Percentiles rank a stretch among this genome's conserved stretches.
These are phyloP conservation scores for Sarocladium oryzae DNA, from an alignment of 2,329 filamentous ascomycete species.

Conservation along the genomic window DNA sequence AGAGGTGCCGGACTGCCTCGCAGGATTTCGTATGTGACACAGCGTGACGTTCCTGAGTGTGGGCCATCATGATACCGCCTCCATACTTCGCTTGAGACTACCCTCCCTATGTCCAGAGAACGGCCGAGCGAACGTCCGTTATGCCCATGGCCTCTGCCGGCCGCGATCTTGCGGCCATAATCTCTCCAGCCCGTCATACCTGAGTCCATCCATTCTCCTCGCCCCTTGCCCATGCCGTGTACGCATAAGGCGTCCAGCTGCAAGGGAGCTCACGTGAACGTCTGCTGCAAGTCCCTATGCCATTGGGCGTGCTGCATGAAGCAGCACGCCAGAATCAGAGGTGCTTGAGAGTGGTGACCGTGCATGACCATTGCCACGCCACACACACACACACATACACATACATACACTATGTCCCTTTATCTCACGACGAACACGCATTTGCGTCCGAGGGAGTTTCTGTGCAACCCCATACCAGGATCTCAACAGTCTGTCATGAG, in stretches of 20 bases:
- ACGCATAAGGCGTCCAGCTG: too few relatives aligned
- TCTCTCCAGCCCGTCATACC: not conserved
- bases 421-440: too few relatives aligned
- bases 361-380: not conserved
- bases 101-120: not conserved
- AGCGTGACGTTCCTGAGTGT: not conserved
- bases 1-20: not conserved
- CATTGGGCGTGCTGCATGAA: not conserved
- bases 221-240: not conserved
- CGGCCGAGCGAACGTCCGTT: not conserved
- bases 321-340: not conserved
- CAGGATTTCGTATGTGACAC: not conserved
- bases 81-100: too few relatives aligned
- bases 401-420: too few relatives aligned
- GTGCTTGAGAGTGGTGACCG: not conserved
- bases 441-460: not conserved
- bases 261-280: not conserved
- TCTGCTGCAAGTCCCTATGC: not conserved
- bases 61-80: too few relatives aligned
- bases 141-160: not conserved
- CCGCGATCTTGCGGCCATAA: not conserved
- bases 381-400: too few relatives aligned
- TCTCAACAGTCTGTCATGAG: too few relatives aligned
- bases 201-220: not conserved
- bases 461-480: constrained; percentile 7